Evolutionary conservation across 2,329 filamentous ascomycete genomes (phyloP).

Genomic region (Chrysoporthe deuterocubensis): DNA sequence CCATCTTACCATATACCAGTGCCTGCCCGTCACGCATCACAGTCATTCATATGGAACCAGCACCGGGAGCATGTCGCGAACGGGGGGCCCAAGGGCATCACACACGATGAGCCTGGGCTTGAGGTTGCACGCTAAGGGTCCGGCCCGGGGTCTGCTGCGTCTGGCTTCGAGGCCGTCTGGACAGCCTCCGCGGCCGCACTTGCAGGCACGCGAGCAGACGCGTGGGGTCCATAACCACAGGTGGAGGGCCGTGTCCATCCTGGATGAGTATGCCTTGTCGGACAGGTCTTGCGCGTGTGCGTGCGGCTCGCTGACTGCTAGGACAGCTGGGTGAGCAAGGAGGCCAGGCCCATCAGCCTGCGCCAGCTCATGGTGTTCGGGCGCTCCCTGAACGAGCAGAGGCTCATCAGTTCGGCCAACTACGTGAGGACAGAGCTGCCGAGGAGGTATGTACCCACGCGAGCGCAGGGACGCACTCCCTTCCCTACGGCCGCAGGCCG

Average conservation of each 20-base stretch:
- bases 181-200: not conserved
- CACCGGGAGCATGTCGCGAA: constrained; percentile 26
- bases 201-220: constrained; percentile 21
- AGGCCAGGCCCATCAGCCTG: constrained; percentile 93
- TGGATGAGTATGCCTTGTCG: constrained; percentile 61
- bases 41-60: constrained; percentile 26
- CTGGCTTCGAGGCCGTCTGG: not conserved
- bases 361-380: constrained; percentile 98
- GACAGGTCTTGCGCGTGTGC: constrained; percentile 12
- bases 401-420: constrained; percentile 92
- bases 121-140: not conserved
- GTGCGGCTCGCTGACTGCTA: constrained; percentile 1
- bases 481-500: not conserved
- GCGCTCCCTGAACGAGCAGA: constrained; percentile 84
- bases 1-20: not conserved
- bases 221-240: constrained; percentile 42
- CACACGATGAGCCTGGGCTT: constrained; percentile 13
- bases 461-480: not conserved
- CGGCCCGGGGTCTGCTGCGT: not conserved
- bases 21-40: not conserved
- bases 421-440: constrained; percentile 96
- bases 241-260: constrained; percentile 66
- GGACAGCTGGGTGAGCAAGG: constrained; percentile 87
- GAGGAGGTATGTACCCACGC: constrained; percentile 63
- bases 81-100: constrained; percentile 25